phyloP scores from a whole-genome alignment of 1,284 basidiomycete species.

The Schizopora paradoxa region DNA sequence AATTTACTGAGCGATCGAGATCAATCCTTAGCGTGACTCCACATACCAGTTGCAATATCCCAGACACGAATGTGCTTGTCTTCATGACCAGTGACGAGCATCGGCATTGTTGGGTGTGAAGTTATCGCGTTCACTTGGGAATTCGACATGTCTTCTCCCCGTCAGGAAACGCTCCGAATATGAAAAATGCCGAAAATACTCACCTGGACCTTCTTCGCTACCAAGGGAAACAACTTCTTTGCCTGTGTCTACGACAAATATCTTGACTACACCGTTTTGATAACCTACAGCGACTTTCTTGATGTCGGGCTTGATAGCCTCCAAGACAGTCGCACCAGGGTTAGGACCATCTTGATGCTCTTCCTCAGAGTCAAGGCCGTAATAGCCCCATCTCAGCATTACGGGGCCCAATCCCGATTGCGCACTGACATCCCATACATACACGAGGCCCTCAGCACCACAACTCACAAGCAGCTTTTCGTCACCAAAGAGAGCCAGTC shows the following conservation, averaged over 20 bases:
- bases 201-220: slow-evolving; percentile 68
- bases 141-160: slow-evolving; percentile 58
- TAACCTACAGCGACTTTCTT: slow-evolving; percentile 89
- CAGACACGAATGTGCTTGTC: slow-evolving; percentile 91
- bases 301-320: slow-evolving; percentile 72
- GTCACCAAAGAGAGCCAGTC: slow-evolving; percentile 73
- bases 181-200: slow-evolving; percentile 24
- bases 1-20: slow-evolving; percentile 14
- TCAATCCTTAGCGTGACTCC: slow-evolving; percentile 1
- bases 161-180: slow-evolving; percentile 1
- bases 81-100: slow-evolving; percentile 89
- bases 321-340: slow-evolving; percentile 76
- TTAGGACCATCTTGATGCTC: slow-evolving; percentile 42
- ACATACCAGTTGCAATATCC: slow-evolving; percentile 75
- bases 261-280: slow-evolving; percentile 83
- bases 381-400: slow-evolving; percentile 75
- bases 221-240: slow-evolving; percentile 69
- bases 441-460: slow-evolving; percentile 87
- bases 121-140: slow-evolving; percentile 88
- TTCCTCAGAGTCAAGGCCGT: slow-evolving; percentile 53
- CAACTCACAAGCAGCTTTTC: slow-evolving; percentile 83
- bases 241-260: slow-evolving; percentile 85
- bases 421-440: slow-evolving; percentile 85
- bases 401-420: slow-evolving; percentile 55
- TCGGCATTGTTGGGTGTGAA: slow-evolving; percentile 86